A percentile compares a stretch with the other conserved stretches of the same genome.
These are phyloP conservation scores for Exophiala aquamarina DNA, from an alignment of 2,329 filamentous ascomycete genomes.

Conservation along the genomic window DNA sequence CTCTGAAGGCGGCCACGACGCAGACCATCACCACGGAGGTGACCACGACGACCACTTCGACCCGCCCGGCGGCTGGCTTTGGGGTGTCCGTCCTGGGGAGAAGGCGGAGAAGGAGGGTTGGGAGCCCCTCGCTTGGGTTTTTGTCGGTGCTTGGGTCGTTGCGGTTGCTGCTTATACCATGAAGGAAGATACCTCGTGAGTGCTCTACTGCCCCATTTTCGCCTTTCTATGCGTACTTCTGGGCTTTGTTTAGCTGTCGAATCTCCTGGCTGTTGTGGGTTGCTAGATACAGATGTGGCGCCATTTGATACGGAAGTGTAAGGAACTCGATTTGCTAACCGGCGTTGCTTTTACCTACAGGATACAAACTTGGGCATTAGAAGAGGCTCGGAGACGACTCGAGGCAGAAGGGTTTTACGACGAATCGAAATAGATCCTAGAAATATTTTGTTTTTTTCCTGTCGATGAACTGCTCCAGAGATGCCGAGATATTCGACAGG, in stretches of 20 bases:
- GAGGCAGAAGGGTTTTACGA: conserved; percentile 92
- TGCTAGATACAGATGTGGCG: too few relatives aligned
- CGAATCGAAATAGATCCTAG: conserved; percentile 47
- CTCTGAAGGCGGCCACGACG: conserved; percentile 5
- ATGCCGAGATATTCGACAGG: too few relatives aligned
- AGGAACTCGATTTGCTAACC: conserved; percentile 4
- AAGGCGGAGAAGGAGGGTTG: conserved; percentile 95
- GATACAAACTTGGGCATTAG: conserved; percentile 98
- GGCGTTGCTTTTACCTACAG: conserved; percentile 49
- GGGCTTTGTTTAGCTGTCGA: conserved; percentile 3
- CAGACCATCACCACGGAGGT: conserved; percentile 7
- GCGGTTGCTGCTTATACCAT: conserved; percentile 83
- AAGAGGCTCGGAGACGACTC: conserved; percentile 92
- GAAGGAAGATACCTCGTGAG: conserved; percentile 98
- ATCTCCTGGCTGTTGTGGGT: too few relatives aligned
- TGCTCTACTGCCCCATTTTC: conserved; percentile 35
- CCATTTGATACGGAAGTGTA: too few relatives aligned
- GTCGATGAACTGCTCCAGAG: too few relatives aligned
- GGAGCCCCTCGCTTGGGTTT: conserved; percentile 59
- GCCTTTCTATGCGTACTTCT: not conserved
- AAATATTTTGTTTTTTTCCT: too few relatives aligned
- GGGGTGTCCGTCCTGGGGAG: conserved; percentile 90
- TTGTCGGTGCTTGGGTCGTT: conserved; percentile 73
- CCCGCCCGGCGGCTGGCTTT: conserved; percentile 87
- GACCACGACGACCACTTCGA: conserved; percentile 66